These are phyloP conservation scores for Crucihimalaya himalaica DNA, from an alignment of 345 rosid genomes.

Conservation along the genomic window DNA sequence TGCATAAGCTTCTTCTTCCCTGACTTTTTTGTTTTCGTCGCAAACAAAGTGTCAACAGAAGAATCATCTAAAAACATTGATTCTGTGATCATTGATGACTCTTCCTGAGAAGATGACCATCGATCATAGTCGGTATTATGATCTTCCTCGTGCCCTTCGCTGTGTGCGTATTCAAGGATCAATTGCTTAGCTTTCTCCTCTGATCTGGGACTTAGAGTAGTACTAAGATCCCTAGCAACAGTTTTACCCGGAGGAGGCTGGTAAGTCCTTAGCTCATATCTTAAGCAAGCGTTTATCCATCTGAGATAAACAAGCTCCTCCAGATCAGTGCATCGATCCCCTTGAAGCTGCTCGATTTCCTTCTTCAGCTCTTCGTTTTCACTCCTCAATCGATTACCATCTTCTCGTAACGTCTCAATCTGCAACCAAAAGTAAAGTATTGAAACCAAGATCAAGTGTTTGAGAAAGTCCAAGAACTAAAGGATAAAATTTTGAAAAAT, in stretches of 20 bases:
- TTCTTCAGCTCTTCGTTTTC: constrained; percentile 60
- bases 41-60: constrained; percentile 45
- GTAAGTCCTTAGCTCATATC: constrained; percentile 78
- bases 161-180: constrained; percentile 72
- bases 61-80: constrained; percentile 55
- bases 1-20: constrained; percentile 57
- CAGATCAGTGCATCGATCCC: constrained; percentile 62
- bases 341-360: constrained; percentile 68
- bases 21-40: constrained; percentile 39
- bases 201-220: constrained; percentile 70
- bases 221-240: constrained; percentile 82
- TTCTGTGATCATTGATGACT: constrained; percentile 54
- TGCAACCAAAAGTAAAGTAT: constrained; percentile 33
- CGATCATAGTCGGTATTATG: constrained; percentile 59
- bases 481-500: background rate
- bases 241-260: constrained; percentile 67
- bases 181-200: constrained; percentile 81
- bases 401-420: constrained; percentile 57
- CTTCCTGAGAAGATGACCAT: constrained; percentile 57
- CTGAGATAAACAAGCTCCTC: constrained; percentile 85
- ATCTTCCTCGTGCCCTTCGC: constrained; percentile 51
- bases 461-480: background rate
- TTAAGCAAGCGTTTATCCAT: constrained; percentile 92
- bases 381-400: constrained; percentile 43
- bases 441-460: background rate